These are phyloP conservation scores for Daldinia sp. DNA, from an alignment of 2,329 filamentous ascomycete species.

Conservation along the genomic window DNA sequence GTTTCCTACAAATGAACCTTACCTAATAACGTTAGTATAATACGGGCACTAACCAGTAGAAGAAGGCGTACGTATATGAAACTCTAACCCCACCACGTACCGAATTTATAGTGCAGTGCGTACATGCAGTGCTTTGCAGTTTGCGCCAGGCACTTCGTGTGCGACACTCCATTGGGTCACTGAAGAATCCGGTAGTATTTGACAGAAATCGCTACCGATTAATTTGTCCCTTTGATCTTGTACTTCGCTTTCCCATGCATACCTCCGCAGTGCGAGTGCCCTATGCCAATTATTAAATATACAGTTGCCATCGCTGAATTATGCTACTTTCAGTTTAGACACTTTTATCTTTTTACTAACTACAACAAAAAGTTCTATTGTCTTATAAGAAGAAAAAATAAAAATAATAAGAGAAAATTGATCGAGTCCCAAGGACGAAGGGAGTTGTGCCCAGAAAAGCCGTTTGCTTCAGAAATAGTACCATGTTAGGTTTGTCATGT, in stretches of 20 bases:
- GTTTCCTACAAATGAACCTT: constrained; percentile 29
- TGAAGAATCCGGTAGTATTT: constrained; percentile 20
- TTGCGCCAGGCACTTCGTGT: constrained; percentile 6
- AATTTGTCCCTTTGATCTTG: constrained; percentile 4
- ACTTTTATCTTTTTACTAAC: too few relatives aligned
- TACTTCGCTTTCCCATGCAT: background rate
- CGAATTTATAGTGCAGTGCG: constrained; percentile 20
- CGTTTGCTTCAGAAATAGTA: constrained; percentile 35
- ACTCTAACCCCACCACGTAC: constrained; percentile 33
- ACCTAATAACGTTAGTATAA: constrained; percentile 23
- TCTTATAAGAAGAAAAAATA: too few relatives aligned
- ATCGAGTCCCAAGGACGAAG: constrained; percentile 15
- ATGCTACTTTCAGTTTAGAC: background rate
- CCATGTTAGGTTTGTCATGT: constrained; percentile 18
- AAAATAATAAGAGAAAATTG: background rate
- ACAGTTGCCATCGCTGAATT: background rate
- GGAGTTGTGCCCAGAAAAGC: constrained; percentile 14
- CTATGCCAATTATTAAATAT: background rate
- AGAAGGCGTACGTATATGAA: constrained; percentile 41
- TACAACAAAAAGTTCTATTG: too few relatives aligned
- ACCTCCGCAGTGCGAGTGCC: background rate
- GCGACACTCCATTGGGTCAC: constrained; percentile 21
- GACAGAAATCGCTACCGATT: constrained; percentile 33
- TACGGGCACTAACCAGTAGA: constrained; percentile 37
- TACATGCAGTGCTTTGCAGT: background rate